Percentiles rank a stretch among this genome's conserved stretches.
These are phyloP conservation scores for Lagerstroemia speciosa DNA, from an alignment of 345 rosid genomes.

Conservation along the genomic window DNA sequence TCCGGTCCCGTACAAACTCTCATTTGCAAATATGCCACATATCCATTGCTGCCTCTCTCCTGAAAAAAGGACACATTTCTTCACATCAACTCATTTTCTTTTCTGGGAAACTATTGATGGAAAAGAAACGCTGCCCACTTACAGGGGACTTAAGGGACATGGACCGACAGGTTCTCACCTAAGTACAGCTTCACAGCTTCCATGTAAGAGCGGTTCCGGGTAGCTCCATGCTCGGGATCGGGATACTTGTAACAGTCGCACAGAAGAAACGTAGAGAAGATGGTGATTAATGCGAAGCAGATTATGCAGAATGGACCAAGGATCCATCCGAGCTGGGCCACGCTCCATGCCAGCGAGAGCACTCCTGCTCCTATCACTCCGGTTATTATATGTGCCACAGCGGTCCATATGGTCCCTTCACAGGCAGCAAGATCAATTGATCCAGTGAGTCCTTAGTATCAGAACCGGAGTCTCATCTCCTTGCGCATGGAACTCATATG, in stretches of 20 bases:
- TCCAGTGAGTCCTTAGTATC: background rate
- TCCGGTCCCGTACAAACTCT: conserved; percentile 31
- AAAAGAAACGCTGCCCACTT: background rate
- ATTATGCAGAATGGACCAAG: conserved; percentile 46
- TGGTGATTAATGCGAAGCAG: conserved; percentile 42
- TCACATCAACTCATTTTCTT: background rate
- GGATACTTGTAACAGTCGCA: conserved; percentile 49
- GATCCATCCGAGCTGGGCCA: conserved; percentile 64
- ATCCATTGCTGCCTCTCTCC: conserved; percentile 28
- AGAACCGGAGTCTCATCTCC: background rate
- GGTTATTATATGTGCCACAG: conserved; percentile 56
- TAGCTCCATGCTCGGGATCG: conserved; percentile 38
- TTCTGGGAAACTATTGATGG: background rate
- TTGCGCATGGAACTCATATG: background rate
- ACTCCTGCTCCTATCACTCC: conserved; percentile 85
- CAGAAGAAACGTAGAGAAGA: conserved; percentile 36
- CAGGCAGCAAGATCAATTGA: background rate
- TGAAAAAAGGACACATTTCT: conserved; percentile 7
- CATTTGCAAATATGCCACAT: conserved; percentile 28
- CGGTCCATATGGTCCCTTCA: conserved; percentile 52
- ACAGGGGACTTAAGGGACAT: no score
- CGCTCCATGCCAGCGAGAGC: conserved; percentile 66
- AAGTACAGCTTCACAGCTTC: conserved; percentile 44
- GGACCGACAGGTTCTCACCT: conserved; percentile 31
- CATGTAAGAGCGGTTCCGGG: conserved; percentile 31